These are phyloP conservation scores for Ogataea parapolymorpha DNA, from an alignment of 805 yeast species.

Conservation along the genomic window DNA sequence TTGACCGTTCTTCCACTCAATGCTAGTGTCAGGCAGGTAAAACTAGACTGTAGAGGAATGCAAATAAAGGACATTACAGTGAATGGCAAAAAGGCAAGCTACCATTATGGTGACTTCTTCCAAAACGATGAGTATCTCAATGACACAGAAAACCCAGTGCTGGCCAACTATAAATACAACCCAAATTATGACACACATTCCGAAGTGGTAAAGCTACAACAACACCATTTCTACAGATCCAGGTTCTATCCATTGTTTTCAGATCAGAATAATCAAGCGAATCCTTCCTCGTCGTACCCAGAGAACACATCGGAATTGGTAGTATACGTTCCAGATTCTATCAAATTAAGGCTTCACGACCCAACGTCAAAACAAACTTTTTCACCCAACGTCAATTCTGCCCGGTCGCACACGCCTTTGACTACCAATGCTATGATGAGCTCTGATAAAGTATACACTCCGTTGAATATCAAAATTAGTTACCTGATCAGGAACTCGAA, in stretches of 20 bases:
- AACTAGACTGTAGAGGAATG: conserved; percentile 79
- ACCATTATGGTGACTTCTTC: conserved; percentile 49
- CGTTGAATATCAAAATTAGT: conserved; percentile 66
- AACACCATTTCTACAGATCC: conserved; percentile 57
- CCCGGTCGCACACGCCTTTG: conserved; percentile 35
- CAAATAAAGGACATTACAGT: conserved; percentile 60
- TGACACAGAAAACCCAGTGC: conserved; percentile 27
- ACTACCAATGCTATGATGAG: conserved; percentile 29
- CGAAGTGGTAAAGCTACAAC: conserved; percentile 40
- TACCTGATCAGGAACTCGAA: conserved; percentile 63
- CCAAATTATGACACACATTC: conserved; percentile 41
- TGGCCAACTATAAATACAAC: conserved; percentile 31
- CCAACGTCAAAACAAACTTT: conserved; percentile 34
- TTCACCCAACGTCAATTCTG: conserved; percentile 33
- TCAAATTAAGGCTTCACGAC: conserved; percentile 60
- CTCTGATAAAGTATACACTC: conserved; percentile 59
- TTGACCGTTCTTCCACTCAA: conserved; percentile 73
- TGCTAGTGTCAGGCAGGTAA: conserved; percentile 51
- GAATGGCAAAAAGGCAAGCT: conserved; percentile 57
- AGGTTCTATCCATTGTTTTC: conserved; percentile 52
- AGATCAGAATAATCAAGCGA: conserved; percentile 37
- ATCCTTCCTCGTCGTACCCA: conserved; percentile 25
- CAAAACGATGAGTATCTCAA: conserved; percentile 36
- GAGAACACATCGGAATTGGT: conserved; percentile 61
- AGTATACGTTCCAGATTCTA: conserved; percentile 60